Base-by-base conservation (phyloP, 495 filamentous ascomycete genomes). In the Hypoxylon trugodes region DNA sequence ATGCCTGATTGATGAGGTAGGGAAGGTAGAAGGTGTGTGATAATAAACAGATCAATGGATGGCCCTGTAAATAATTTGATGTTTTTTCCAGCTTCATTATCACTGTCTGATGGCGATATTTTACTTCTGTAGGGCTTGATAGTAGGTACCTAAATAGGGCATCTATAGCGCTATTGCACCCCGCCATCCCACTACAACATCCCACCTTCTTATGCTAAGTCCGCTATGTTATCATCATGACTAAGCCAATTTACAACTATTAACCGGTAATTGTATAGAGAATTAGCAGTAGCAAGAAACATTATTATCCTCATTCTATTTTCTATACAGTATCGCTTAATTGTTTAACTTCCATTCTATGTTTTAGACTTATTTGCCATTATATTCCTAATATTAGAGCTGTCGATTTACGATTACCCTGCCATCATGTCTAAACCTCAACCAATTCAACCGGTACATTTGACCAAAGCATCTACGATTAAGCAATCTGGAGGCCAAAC, bases 401-500 rank as follows among this genome's bases (percentile, higher is more conserved):
- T 10, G 16, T 5, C 6, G 37, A 42, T 7, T 25, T 4, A 36
- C 24, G 25, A 35, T 24, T 22, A n/a, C 9, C 3, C n/a, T n/a
- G n/a, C 33, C 51, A 32, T 35, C 41, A 69, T 69, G 62, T 62
- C 69, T 16, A 66, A 69, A 24, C 69, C 69, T 2, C 13, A 38
- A 16, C 66, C 69, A 6, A 38, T 63, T 41, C 69, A 72, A 22
- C 65, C 64, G 21, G 71, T 76, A 13, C 61, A 69, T 24, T 26
- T 68, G n/a, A 67, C 70, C 26, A 72, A 67, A 48, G 62, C 67
- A 22, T 53, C 67, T 3, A 46, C 53, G 1, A 60, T 77, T 10
- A 15, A 37, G 8, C 51, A 42, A 36, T 69, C 66, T 0, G 66
- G 66, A 3, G 79, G 69, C 2, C 82, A 86, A 53, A 85, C 84